Evolutionary conservation across 2,329 filamentous ascomycete species (phyloP), one percentile per base, ranked within the genome.

Genomic region (Exophiala sp.): DNA sequence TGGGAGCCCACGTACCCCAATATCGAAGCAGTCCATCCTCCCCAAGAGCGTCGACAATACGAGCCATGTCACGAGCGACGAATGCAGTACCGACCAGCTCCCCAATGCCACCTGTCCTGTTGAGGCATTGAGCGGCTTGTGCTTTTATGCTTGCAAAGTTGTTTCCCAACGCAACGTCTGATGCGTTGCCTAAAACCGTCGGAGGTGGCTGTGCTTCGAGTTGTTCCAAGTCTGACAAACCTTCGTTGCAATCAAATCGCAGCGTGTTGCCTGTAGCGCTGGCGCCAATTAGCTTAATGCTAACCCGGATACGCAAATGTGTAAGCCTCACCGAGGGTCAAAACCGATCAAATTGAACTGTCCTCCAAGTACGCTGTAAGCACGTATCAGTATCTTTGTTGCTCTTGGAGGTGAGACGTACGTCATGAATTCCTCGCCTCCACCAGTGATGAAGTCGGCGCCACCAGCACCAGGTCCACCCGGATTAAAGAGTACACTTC

Each of bases 11-110:
- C 40, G 5, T 20, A 42, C 40, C 56, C 10, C 40, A 56, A 29
- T 58, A 63, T 14, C 69, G 54, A 8, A 76, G 58, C 36, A 74
- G 39, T 0, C 71, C 71, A 52, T 75, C 73, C 43, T 74, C 73
- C 1, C 59, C 65, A 2, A 77, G 58, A 1, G 73, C 71, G 46
- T 79, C 75, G 0, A 72, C 72, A 47, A 79, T 70, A 4, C 62
- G 50, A 52, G 84, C 81, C 6, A 76, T 74, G 58, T 84, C 77
- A n/a, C 68, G 69, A 8, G 80, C 60, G 5, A 38, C 34, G 38
- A 43, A 50, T 9, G 47, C 7, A 5, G 40, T 42, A 12, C 40
- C 40, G 8, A 42, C 16, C 16, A 42, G 16, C 10, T 16, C 14
- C 16, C 21, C 43, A 33, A 34, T 46, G 20, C 21, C 40, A 24